These are phyloP conservation scores for Rubroshorea leprosula DNA, from an alignment of 345 rosid genomes.

Conservation along the genomic window DNA sequence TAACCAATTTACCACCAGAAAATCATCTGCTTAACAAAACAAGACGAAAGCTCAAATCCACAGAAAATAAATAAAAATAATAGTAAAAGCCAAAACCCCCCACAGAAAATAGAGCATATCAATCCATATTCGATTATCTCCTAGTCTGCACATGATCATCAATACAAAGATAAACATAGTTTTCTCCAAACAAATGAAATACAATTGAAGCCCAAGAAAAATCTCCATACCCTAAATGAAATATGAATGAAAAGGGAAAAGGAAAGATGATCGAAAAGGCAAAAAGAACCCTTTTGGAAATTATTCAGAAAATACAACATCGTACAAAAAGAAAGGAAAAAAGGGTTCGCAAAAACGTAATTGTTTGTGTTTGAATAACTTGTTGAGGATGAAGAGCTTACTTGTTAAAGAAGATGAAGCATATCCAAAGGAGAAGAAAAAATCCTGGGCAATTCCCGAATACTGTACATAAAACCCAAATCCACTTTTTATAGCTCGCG, in stretches of 20 bases:
- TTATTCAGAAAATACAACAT: background rate
- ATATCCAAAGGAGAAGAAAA: constrained; percentile 2
- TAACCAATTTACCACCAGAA: background rate
- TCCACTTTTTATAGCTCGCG: background rate
- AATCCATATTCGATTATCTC: background rate
- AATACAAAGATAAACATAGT: background rate
- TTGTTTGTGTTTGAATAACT: background rate
- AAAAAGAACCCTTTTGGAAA: background rate
- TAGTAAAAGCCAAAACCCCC: too few relatives aligned
- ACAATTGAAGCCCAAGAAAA: background rate
- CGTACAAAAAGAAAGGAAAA: too few relatives aligned
- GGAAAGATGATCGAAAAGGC: background rate
- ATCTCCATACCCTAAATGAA: background rate
- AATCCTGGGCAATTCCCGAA: background rate
- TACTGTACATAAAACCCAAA: background rate
- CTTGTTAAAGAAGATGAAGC: constrained; percentile 19
- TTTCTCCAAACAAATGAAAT: background rate
- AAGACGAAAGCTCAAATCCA: background rate
- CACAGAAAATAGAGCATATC: too few relatives aligned
- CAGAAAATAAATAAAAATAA: background rate
- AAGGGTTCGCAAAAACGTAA: background rate
- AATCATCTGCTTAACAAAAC: background rate
- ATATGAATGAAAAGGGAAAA: background rate
- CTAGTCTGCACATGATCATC: background rate
- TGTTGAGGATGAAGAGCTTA: constrained; percentile 16